Evolutionary conservation across 371 early-diverging fungal species (phyloP).

Genomic region (Mortierella polycephala): DNA sequence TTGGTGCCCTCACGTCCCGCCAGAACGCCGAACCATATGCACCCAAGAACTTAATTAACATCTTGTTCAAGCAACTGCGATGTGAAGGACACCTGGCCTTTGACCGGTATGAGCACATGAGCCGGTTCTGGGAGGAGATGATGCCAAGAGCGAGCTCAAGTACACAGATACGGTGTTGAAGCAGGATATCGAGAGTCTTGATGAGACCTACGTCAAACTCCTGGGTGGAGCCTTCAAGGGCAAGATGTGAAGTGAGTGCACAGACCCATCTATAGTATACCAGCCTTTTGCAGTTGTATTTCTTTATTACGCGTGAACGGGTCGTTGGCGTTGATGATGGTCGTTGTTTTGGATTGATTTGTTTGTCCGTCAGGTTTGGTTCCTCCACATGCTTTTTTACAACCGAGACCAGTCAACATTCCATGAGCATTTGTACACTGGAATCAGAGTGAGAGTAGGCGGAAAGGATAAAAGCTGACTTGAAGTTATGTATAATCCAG

Average conservation of each 20-base stretch:
- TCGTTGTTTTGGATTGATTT: too few species aligned
- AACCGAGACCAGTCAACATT: too few species aligned
- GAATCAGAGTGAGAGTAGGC: too few species aligned
- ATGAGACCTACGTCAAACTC: constrained; percentile 75
- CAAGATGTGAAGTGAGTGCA: constrained; percentile 63
- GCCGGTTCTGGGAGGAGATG: constrained; percentile 59
- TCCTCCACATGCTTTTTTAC: too few species aligned
- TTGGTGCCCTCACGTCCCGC: constrained; percentile 73
- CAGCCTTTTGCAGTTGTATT: too few species aligned
- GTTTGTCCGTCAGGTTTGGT: too few species aligned
- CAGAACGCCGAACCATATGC: constrained; percentile 57
- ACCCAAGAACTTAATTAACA: constrained; percentile 57
- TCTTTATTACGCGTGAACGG: too few species aligned
- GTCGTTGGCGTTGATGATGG: too few species aligned
- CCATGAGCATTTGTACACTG: too few species aligned
- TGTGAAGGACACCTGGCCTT: constrained; percentile 67
- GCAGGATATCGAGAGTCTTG: constrained; percentile 82
- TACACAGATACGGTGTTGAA: constrained; percentile 62
- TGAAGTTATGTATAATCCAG: too few species aligned
- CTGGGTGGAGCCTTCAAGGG: constrained; percentile 83
- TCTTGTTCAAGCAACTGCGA: constrained; percentile 61
- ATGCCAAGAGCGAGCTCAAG: constrained; percentile 59
- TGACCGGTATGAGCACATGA: constrained; percentile 53
- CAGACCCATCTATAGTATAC: too few species aligned
- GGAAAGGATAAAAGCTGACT: too few species aligned